Percentiles rank a stretch among this genome's conserved stretches.
Conservation (phyloP, 257 asterid species). For the Primulina huaijiensis region DNA sequence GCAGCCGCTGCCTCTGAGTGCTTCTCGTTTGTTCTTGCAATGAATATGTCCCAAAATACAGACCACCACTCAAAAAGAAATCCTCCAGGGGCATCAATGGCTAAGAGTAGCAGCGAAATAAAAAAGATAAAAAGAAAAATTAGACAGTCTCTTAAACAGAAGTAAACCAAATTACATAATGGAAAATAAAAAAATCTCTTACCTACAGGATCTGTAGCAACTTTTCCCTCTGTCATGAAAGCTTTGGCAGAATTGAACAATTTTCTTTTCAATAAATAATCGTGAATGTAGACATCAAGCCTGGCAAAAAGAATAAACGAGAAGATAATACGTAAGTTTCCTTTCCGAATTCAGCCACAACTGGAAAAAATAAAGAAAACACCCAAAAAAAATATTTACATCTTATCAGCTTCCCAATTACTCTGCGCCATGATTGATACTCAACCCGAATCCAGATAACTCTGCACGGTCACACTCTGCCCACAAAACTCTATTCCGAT, state of each 20-base stretch:
- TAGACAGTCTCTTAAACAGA: background rate
- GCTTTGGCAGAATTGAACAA: slow-evolving; percentile 91
- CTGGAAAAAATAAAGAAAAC: slow-evolving; percentile 7
- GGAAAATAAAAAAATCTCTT: slow-evolving; percentile 24
- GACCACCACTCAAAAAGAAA: slow-evolving; percentile 99
- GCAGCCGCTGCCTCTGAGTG: slow-evolving; percentile 99
- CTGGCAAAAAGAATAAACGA: slow-evolving; percentile 37
- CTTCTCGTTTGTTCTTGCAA: slow-evolving; percentile 95
- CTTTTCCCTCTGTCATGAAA: slow-evolving; percentile 98
- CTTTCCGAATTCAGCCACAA: slow-evolving; percentile 9
- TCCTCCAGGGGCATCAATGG: slow-evolving; percentile 99
- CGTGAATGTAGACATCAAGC: slow-evolving; percentile 99
- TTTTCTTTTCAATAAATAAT: slow-evolving; percentile 85
- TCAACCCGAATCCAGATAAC: slow-evolving; percentile 22
- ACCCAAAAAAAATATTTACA: slow-evolving; percentile 40
- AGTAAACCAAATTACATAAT: background rate
- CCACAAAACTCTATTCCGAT: slow-evolving; percentile 34
- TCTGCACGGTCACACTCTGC: slow-evolving; percentile 27
- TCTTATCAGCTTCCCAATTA: slow-evolving; percentile 99
- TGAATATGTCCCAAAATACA: slow-evolving; percentile 98
- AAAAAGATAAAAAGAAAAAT: slow-evolving; percentile 6
- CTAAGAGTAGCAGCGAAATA: slow-evolving; percentile 37
- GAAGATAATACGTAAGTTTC: slow-evolving; percentile 13
- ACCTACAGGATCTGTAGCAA: slow-evolving; percentile 99
- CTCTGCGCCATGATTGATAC: slow-evolving; percentile 80